Conservation (phyloP, 2,329 filamentous ascomycete genomes). For the Cordyceps farinosa region DNA sequence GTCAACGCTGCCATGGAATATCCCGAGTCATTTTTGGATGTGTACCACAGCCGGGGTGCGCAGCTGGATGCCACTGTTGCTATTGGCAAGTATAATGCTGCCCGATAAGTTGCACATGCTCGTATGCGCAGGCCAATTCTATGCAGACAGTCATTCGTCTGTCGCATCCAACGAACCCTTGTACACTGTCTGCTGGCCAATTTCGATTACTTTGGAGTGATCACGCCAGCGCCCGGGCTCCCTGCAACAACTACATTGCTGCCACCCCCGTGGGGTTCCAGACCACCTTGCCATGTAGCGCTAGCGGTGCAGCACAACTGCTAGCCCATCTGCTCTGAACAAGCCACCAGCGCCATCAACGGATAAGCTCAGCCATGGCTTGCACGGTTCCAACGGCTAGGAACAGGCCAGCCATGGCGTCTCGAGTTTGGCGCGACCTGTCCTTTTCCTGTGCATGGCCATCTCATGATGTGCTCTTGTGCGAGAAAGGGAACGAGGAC, state of each 20-base stretch:
- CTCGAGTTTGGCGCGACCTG: constrained; percentile 7
- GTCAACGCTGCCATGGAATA: not conserved
- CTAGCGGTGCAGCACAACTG: constrained; percentile 7
- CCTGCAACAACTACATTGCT: constrained; percentile 2
- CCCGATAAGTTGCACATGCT: constrained; percentile 1
- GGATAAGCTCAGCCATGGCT: constrained; percentile 20
- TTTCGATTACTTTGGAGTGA: not conserved
- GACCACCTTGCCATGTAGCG: constrained; percentile 7
- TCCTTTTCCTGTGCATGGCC: not conserved
- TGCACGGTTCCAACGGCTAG: constrained; percentile 14
- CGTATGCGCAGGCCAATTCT: constrained; percentile 6
- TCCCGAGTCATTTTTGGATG: not conserved
- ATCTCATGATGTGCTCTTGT: not conserved
- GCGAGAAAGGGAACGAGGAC: not conserved
- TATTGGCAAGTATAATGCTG: not conserved
- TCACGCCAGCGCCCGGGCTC: constrained; percentile 11
- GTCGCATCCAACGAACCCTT: not conserved
- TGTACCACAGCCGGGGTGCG: not conserved
- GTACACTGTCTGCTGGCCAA: constrained; percentile 1
- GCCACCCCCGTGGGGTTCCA: constrained; percentile 16
- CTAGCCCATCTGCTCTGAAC: constrained; percentile 8
- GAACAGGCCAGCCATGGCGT: constrained; percentile 14
- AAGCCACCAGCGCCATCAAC: constrained; percentile 18
- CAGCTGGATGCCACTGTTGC: not conserved
- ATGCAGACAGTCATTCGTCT: constrained; percentile 6